These are phyloP conservation scores for Thalassiosira hispida DNA, from an alignment of 352 stramenopile genomes.

Conservation along the genomic window DNA sequence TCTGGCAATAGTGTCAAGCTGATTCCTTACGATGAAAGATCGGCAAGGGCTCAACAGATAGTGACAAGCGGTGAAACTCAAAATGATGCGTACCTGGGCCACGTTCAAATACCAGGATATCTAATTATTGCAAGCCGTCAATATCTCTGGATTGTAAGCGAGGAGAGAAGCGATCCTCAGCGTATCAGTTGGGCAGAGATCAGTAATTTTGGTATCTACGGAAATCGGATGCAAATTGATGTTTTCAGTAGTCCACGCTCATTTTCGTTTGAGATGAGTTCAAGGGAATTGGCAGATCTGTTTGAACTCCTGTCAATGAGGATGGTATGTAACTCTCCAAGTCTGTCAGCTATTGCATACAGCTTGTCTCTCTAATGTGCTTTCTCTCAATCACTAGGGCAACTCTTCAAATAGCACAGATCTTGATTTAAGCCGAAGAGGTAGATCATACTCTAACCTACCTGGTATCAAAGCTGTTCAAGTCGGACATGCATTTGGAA, in stretches of 20 bases:
- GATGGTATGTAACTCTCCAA: slow-evolving; percentile 58
- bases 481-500: slow-evolving; percentile 73
- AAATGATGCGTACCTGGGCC: slow-evolving; percentile 77
- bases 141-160: slow-evolving; percentile 72
- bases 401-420: slow-evolving; percentile 9
- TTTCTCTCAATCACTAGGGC: slow-evolving; percentile 1
- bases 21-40: slow-evolving; percentile 71
- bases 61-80: slow-evolving; percentile 75
- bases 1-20: slow-evolving; percentile 65
- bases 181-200: slow-evolving; percentile 80
- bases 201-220: slow-evolving; percentile 65
- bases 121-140: slow-evolving; percentile 80
- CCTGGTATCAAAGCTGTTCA: slow-evolving; percentile 72
- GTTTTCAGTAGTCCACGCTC: slow-evolving; percentile 75
- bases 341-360: not conserved
- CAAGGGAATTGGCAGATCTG: slow-evolving; percentile 49
- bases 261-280: slow-evolving; percentile 66
- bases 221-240: slow-evolving; percentile 58
- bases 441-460: slow-evolving; percentile 50
- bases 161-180: slow-evolving; percentile 53
- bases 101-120: slow-evolving; percentile 71
- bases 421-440: slow-evolving; percentile 8
- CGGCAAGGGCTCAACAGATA: slow-evolving; percentile 79
- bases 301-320: slow-evolving; percentile 72
- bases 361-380: not conserved